Conservation (phyloP, 1,284 basidiomycete species). For the Pterula multifida region DNA sequence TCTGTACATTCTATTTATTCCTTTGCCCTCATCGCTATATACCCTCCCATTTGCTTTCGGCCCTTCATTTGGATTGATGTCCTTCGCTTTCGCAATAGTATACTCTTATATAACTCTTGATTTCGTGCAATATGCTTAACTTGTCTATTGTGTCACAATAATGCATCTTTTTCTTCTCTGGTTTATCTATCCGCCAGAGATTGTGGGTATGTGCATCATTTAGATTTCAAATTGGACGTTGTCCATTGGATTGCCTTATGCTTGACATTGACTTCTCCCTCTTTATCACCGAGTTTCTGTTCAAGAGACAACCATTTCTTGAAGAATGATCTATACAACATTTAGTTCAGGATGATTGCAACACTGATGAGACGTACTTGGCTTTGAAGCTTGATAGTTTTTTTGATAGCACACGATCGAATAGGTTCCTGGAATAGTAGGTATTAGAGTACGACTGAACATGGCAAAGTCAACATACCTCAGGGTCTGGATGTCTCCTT, state of each 20-base stretch:
- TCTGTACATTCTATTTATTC: neutral
- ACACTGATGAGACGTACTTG: conserved; percentile 44
- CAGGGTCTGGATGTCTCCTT: conserved; percentile 65
- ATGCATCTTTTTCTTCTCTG: conserved; percentile 14
- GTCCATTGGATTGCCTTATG: conserved; percentile 85
- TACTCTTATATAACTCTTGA: neutral
- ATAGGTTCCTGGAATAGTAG: conserved; percentile 49
- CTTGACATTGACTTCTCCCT: conserved; percentile 76
- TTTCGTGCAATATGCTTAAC: conserved; percentile 15
- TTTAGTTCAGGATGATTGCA: neutral
- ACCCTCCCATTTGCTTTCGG: conserved; percentile 30
- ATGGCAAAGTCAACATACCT: conserved; percentile 31
- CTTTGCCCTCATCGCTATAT: conserved; percentile 21
- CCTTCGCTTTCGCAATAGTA: neutral
- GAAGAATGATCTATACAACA: conserved; percentile 57
- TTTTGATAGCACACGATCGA: conserved; percentile 69
- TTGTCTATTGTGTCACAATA: conserved; percentile 18
- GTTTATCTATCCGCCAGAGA: conserved; percentile 20
- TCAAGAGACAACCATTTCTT: conserved; percentile 97
- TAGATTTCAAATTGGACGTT: neutral
- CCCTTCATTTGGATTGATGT: conserved; percentile 25
- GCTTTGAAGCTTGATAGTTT: conserved; percentile 94
- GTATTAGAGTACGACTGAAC: conserved; percentile 8
- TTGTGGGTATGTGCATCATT: conserved; percentile 16
- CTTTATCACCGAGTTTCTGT: conserved; percentile 76